A percentile compares a stretch with the other conserved stretches of the same genome.
phyloP scores from a whole-genome alignment of 1,284 basidiomycete species.

The Sphaerobolus stellatus region DNA sequence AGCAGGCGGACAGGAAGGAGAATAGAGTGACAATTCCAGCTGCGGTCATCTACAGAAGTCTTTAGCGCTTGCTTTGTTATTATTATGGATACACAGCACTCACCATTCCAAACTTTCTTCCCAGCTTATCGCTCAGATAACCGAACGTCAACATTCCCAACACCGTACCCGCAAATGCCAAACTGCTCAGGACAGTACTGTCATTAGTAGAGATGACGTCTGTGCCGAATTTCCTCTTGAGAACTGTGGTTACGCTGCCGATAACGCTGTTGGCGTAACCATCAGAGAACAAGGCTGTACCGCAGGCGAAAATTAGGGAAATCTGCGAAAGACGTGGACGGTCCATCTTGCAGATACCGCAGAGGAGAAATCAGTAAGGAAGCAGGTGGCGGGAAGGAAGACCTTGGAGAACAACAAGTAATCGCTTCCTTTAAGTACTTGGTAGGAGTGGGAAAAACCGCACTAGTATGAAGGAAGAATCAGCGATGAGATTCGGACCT shows the following conservation, averaged over 20 bases:
- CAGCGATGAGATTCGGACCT: too few relatives aligned
- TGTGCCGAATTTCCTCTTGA: constrained; percentile 63
- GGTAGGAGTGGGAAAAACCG: too few relatives aligned
- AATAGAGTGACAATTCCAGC: constrained; percentile 78
- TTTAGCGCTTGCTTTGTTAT: not conserved
- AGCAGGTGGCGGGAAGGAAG: too few relatives aligned
- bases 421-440: too few relatives aligned
- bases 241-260: constrained; percentile 64
- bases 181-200: constrained; percentile 58
- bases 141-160: constrained; percentile 79
- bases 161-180: constrained; percentile 81
- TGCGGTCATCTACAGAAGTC: constrained; percentile 61
- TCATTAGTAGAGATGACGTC: constrained; percentile 53
- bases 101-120: constrained; percentile 87
- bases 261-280: constrained; percentile 82
- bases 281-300: constrained; percentile 84
- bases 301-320: constrained; percentile 49
- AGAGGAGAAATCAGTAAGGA: too few relatives aligned
- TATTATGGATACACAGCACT: constrained; percentile 21
- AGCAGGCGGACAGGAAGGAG: constrained; percentile 80
- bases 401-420: too few relatives aligned
- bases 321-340: not conserved
- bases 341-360: too few relatives aligned
- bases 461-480: too few relatives aligned
- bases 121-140: constrained; percentile 81